Evolutionary conservation across 1,284 basidiomycete species (phyloP).

Genomic region (Sanghuangporus sanghuang): DNA sequence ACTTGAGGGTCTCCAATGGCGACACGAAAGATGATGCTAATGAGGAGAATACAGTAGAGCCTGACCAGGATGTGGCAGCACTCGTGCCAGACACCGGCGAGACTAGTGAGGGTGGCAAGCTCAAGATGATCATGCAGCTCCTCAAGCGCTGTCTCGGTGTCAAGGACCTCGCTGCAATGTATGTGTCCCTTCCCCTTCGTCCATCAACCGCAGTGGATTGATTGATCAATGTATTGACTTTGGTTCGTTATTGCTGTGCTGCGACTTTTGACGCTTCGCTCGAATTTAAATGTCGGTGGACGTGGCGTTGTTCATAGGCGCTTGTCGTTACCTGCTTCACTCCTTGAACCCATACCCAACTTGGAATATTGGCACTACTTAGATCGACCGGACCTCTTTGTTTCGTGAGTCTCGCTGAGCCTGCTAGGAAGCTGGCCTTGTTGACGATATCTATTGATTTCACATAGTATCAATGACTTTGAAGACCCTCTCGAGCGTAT

Average conservation of each 20-base stretch:
- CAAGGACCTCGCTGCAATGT: slow-evolving; percentile 91
- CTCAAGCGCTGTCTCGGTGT: slow-evolving; percentile 85
- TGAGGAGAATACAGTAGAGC: neutral
- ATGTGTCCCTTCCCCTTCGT: slow-evolving; percentile 26
- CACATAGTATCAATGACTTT: slow-evolving; percentile 76
- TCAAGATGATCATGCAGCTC: slow-evolving; percentile 86
- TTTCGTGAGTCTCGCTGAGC: slow-evolving; percentile 54
- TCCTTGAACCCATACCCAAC: slow-evolving; percentile 90
- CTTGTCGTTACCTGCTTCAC: slow-evolving; percentile 82
- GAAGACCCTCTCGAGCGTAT: slow-evolving; percentile 89
- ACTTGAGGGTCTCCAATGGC: neutral
- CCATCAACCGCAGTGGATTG: neutral
- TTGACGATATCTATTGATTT: neutral
- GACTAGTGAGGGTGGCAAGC: slow-evolving; percentile 79
- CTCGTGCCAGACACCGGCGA: slow-evolving; percentile 73
- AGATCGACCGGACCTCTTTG: slow-evolving; percentile 90
- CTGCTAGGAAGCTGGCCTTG: neutral
- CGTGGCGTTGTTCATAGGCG: slow-evolving; percentile 46
- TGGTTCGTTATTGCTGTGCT: no score
- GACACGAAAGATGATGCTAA: neutral
- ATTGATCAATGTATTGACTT: no score
- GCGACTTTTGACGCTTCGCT: no score
- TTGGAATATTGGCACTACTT: slow-evolving; percentile 95
- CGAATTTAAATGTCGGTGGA: no score
- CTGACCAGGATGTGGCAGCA: slow-evolving; percentile 47